Conservation (phyloP, 257 asterid species). For the Solanum corneliomulleri region DNA sequence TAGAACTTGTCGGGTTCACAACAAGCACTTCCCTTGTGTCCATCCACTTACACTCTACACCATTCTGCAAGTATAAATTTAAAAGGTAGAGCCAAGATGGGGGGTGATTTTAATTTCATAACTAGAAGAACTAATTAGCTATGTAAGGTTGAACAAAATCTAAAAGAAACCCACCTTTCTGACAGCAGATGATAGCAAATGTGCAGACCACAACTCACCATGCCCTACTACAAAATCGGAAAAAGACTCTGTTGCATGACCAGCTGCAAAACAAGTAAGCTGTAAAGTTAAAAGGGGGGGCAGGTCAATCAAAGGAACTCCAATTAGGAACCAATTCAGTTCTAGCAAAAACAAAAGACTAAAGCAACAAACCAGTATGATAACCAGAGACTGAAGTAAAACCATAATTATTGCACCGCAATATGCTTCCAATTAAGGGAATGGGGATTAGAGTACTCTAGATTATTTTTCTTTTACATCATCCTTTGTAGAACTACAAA, state of each 20-base stretch:
- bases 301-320: not conserved
- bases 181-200: conserved; percentile 61
- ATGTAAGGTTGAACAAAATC: not conserved
- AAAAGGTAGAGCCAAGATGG: not conserved
- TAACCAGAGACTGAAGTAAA: not conserved
- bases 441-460: not conserved
- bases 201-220: conserved; percentile 98
- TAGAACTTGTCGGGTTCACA: conserved; percentile 70
- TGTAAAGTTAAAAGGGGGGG: not conserved
- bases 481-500: not conserved
- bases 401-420: not conserved
- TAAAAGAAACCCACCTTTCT: conserved; percentile 53
- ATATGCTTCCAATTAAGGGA: not conserved
- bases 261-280: conserved; percentile 60
- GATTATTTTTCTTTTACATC: not conserved
- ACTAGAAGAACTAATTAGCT: not conserved
- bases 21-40: conserved; percentile 95
- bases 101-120: not conserved
- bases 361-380: not conserved
- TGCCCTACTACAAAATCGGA: conserved; percentile 98
- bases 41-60: conserved; percentile 67
- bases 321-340: not conserved
- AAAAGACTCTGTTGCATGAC: conserved; percentile 94
- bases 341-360: not conserved
- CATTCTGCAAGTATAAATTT: conserved; percentile 42